These are phyloP conservation scores for Holtermanniella nyarrowii DNA, from an alignment of 768 basidiomycete genomes.

Conservation along the genomic window DNA sequence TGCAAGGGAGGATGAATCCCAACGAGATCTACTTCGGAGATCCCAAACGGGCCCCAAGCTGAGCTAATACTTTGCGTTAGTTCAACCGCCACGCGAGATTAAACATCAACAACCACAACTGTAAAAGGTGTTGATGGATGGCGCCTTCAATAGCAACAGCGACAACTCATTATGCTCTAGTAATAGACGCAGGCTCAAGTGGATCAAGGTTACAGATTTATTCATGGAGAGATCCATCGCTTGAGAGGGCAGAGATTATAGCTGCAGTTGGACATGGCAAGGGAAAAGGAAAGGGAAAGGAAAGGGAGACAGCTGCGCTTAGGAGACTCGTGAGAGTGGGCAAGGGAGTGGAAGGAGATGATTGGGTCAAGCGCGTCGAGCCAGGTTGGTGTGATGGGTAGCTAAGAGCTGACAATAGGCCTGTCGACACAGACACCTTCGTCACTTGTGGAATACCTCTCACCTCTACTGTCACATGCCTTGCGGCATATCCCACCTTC, in stretches of 20 bases:
- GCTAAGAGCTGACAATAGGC: conserved; percentile 46
- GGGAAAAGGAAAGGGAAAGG: conserved; percentile 45
- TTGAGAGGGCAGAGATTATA: conserved; percentile 49
- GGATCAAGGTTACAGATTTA: conserved; percentile 94
- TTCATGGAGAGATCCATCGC: conserved; percentile 79
- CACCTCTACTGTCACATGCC: conserved; percentile 75
- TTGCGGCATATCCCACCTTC: conserved; percentile 74
- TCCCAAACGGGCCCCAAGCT: too few species aligned
- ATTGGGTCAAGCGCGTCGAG: conserved; percentile 84
- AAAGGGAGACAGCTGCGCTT: conserved; percentile 38
- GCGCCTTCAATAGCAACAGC: conserved; percentile 27
- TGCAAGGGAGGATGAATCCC: too few species aligned
- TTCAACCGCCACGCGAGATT: too few species aligned
- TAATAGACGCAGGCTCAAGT: conserved; percentile 97
- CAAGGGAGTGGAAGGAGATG: conserved; percentile 76
- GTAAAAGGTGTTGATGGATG: too few species aligned
- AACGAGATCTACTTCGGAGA: too few species aligned
- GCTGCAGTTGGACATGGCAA: conserved; percentile 44
- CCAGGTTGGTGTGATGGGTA: conserved; percentile 49
- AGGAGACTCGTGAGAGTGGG: conserved; percentile 66
- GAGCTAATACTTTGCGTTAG: too few species aligned
- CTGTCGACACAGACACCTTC: conserved; percentile 73
- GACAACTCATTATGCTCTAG: conserved; percentile 47
- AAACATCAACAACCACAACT: too few species aligned
- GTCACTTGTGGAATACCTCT: conserved; percentile 62